These are phyloP conservation scores for Neophaeococcomyces aloes DNA, from an alignment of 2,329 filamentous ascomycete species.

Conservation along the genomic window DNA sequence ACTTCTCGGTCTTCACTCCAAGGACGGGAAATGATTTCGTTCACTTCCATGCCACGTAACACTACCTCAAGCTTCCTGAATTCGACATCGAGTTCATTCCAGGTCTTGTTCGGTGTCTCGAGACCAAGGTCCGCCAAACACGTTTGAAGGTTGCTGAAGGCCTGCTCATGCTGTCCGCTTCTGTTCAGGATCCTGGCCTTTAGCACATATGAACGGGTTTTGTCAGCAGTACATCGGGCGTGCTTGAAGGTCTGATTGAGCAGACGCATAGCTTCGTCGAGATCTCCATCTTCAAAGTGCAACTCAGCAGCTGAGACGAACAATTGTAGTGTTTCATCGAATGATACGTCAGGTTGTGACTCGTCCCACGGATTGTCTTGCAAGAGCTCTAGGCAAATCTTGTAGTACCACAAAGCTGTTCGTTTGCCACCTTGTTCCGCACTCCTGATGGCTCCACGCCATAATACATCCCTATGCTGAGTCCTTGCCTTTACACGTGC, in stretches of 20 bases:
- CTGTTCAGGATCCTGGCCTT: conserved; percentile 70
- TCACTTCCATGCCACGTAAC: conserved; percentile 48
- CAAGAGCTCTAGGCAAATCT: conserved; percentile 64
- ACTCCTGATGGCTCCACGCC: conserved; percentile 66
- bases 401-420: conserved; percentile 74
- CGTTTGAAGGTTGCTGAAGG: conserved; percentile 59
- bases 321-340: conserved; percentile 74
- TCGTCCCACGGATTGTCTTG: conserved; percentile 71
- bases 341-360: conserved; percentile 59
- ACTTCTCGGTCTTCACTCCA: conserved; percentile 33
- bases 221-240: conserved; percentile 64
- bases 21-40: conserved; percentile 29
- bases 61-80: conserved; percentile 55
- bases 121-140: conserved; percentile 62
- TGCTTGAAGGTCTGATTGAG: conserved; percentile 59
- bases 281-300: conserved; percentile 66
- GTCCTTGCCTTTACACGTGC: conserved; percentile 48
- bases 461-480: conserved; percentile 64
- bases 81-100: conserved; percentile 64
- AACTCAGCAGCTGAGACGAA: conserved; percentile 73
- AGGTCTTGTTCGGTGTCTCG: conserved; percentile 54
- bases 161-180: conserved; percentile 57
- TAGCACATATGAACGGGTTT: conserved; percentile 72
- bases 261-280: conserved; percentile 55
- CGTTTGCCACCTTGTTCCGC: conserved; percentile 72